A percentile compares a stretch with the other conserved stretches of the same genome.
phyloP scores from a whole-genome alignment of 2,329 filamentous ascomycete species.

The Pezizomycotina sp. region DNA sequence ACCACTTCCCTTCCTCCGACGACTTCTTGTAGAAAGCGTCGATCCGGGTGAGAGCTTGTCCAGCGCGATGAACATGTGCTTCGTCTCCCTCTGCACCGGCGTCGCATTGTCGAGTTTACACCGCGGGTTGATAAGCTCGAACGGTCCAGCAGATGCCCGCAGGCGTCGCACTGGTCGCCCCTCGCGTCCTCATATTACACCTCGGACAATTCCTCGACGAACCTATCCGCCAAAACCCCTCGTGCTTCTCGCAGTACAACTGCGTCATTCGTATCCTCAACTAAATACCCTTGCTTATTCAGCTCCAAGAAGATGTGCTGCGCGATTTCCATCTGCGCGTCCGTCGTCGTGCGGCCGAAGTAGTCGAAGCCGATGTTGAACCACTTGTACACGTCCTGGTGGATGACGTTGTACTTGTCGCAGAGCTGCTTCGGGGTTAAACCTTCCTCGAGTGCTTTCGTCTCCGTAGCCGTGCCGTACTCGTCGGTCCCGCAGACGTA shows the following conservation, averaged over 20 bases:
- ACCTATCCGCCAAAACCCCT: conserved; percentile 70
- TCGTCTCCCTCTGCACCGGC: conserved; percentile 65
- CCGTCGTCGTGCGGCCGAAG: conserved; percentile 82
- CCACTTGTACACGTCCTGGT: conserved; percentile 87
- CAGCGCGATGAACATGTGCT: conserved; percentile 76
- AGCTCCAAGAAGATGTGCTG: conserved; percentile 80
- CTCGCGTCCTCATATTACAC: conserved; percentile 55
- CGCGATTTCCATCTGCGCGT: conserved; percentile 78
- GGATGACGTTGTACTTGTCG: conserved; percentile 79
- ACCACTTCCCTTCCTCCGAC: conserved; percentile 60
- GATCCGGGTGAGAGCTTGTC: conserved; percentile 67
- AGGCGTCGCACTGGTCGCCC: conserved; percentile 60
- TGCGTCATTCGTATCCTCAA: conserved; percentile 77
- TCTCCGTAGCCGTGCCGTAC: conserved; percentile 91
- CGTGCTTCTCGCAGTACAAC: conserved; percentile 70
- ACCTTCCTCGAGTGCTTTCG: conserved; percentile 79
- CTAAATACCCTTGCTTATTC: conserved; percentile 73
- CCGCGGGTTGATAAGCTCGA: conserved; percentile 64
- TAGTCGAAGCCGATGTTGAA: conserved; percentile 90
- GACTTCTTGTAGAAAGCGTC: conserved; percentile 61
- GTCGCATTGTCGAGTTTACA: conserved; percentile 82
- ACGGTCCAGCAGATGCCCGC: conserved; percentile 53
- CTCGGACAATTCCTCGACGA: conserved; percentile 59
- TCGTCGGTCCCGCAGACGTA: conserved; percentile 84
- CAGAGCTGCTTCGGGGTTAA: conserved; percentile 70